Percentiles rank a stretch among this genome's conserved stretches.
These are phyloP conservation scores for Adansonia gregorii DNA, from an alignment of 441 rosid species.

Conservation along the genomic window DNA sequence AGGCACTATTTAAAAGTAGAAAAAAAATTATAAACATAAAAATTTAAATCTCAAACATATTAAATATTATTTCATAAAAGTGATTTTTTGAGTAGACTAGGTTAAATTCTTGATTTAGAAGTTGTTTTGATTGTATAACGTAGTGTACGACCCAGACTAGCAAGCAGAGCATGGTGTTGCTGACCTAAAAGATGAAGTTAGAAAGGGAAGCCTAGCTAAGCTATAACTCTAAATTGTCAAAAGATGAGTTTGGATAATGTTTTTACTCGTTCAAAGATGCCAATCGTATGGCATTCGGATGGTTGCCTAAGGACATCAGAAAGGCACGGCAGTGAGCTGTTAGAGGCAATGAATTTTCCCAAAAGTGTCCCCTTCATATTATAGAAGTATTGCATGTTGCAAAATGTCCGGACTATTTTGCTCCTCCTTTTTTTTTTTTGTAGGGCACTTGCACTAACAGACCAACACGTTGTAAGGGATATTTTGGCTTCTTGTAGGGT, in stretches of 20 bases:
- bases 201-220: background rate
- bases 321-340: background rate
- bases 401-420: conserved; percentile 32
- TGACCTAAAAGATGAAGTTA: conserved; percentile 24
- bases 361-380: background rate
- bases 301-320: background rate
- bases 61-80: too few relatives aligned
- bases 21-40: too few relatives aligned
- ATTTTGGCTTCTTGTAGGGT: background rate
- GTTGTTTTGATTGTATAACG: too few relatives aligned
- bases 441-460: conserved; percentile 34
- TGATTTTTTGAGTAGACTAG: too few relatives aligned
- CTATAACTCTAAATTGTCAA: background rate
- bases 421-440: background rate
- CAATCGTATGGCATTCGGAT: background rate
- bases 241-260: background rate
- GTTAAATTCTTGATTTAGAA: too few relatives aligned
- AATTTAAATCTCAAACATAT: too few relatives aligned
- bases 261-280: conserved; percentile 9
- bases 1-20: too few relatives aligned
- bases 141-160: background rate
- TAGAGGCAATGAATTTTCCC: background rate
- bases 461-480: conserved; percentile 26
- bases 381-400: conserved; percentile 12
- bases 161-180: conserved; percentile 1